Base-by-base conservation (phyloP, 139 green algal genomes). In the Picochlorum sp. region DNA sequence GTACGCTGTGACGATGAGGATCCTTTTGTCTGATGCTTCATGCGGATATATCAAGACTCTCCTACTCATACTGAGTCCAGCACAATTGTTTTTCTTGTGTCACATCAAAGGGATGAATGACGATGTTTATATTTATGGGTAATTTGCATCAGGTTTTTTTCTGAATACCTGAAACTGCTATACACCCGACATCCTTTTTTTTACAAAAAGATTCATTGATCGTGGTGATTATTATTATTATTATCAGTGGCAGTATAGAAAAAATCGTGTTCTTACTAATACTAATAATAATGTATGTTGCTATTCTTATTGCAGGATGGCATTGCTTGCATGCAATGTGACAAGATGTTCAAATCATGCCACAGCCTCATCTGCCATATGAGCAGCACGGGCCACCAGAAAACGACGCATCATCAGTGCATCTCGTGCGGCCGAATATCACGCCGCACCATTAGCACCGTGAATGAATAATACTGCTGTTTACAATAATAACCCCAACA, bases 41-140 rank as follows among this genome's bases (percentile, higher is more conserved):
- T 76, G 70, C 41, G 54, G 59, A 74, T 41, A 56, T 20, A 52
- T 66, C n/a, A 15, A 63, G 55, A 72, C 64, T 60, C 70, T 76
- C 70, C 70, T 76, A 76, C 70, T 76, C 70, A 76, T 76, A 62
- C 70, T 72, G 63, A 76, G 41, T 34, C 70, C 60, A 66, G 57
- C n/a, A 38, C 18, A 24, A 28, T 45, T 21, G 45, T 11, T 23
- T 11, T 41, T 41, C 5, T 41, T 30, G 1, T 23, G 11, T 10
- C 21, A 9, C 10, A 11, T 38, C 23, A 21, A 60, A 63, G 55
- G 63, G 20, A 30, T 72, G 70, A 68, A 67, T 62, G 65, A 62
- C 13, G 30, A 49, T 24, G 52, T 56, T 7, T 15, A 38, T 38
- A 34, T 52, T 41, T 45, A 76, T 79, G 69, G 69, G 72, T 78